Conservation (phyloP, 768 basidiomycete genomes). For the Termitomyces sp. region DNA sequence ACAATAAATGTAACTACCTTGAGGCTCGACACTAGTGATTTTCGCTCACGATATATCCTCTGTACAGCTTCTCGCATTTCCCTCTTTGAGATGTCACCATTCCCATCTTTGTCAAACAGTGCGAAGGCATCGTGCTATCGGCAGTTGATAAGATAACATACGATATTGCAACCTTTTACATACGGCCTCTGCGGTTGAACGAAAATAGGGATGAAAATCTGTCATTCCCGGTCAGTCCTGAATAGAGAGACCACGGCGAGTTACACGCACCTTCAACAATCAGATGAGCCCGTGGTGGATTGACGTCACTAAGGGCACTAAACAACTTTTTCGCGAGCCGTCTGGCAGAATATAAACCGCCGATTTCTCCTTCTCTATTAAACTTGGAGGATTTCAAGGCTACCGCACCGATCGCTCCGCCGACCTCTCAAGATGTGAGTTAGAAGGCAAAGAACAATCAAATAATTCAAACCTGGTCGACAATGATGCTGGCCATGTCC, state of each 20-base stretch:
- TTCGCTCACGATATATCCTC: constrained; percentile 73
- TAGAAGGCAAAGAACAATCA: neutral
- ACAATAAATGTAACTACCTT: constrained; percentile 37
- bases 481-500: constrained; percentile 59
- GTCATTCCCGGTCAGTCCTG: neutral
- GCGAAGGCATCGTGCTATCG: constrained; percentile 59
- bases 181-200: constrained; percentile 64
- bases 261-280: constrained; percentile 52
- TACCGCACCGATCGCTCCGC: constrained; percentile 64
- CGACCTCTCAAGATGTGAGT: constrained; percentile 26
- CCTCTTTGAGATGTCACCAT: constrained; percentile 69
- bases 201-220: constrained; percentile 81
- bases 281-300: constrained; percentile 55
- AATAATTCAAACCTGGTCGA: constrained; percentile 47
- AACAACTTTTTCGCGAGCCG: constrained; percentile 67
- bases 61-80: constrained; percentile 85
- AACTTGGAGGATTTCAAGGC: constrained; percentile 63
- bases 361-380: constrained; percentile 47
- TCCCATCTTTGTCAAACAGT: constrained; percentile 76
- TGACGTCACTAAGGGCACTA: constrained; percentile 49
- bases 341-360: constrained; percentile 56
- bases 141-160: constrained; percentile 3
- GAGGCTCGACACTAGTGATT: constrained; percentile 60
- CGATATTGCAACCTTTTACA: constrained; percentile 16
- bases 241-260: neutral